Evolutionary conservation across 768 basidiomycete species (phyloP).

Genomic region (Rhizopogon vulgaris): DNA sequence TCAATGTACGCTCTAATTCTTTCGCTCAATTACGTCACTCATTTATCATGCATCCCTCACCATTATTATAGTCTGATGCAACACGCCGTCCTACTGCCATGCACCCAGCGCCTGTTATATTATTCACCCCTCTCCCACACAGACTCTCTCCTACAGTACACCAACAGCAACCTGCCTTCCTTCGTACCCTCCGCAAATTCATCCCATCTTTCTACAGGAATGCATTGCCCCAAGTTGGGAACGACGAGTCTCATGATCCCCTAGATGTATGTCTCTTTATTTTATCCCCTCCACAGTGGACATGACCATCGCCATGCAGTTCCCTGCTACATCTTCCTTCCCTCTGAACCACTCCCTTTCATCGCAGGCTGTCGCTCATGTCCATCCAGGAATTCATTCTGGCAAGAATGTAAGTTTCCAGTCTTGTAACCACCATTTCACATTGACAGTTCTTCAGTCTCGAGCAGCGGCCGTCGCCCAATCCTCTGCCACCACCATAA

Average conservation of each 20-base stretch:
- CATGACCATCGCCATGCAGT: not conserved
- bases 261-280: not conserved
- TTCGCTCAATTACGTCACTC: not conserved
- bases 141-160: not conserved
- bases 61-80: not conserved
- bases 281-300: not conserved
- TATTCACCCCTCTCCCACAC: too few relatives aligned
- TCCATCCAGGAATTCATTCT: not conserved
- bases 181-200: not conserved
- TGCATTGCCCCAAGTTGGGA: not conserved
- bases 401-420: not conserved
- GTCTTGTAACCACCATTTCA: not conserved
- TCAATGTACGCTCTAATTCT: not conserved
- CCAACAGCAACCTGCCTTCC: not conserved
- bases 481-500: not conserved
- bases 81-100: not conserved
- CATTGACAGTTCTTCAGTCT: not conserved
- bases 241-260: not conserved
- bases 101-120: not conserved
- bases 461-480: too few relatives aligned
- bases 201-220: not conserved
- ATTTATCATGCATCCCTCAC: too few relatives aligned
- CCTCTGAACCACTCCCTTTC: not conserved
- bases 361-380: not conserved
- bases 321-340: not conserved